These are phyloP conservation scores for Ulvella scutata DNA, from an alignment of 139 green algal species.

Conservation along the genomic window DNA sequence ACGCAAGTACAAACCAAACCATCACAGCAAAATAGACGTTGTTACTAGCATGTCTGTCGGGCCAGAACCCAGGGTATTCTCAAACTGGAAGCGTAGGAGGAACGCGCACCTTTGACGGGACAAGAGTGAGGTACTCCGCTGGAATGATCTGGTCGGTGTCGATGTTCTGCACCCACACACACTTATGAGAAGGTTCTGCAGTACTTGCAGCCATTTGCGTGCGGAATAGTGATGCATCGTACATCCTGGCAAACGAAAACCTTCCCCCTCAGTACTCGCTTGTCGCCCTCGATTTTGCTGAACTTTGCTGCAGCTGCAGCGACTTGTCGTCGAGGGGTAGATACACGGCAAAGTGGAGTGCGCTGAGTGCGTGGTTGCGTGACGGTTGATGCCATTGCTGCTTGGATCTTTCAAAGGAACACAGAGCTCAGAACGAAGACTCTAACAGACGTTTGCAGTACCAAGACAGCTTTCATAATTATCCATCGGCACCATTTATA, in stretches of 20 bases:
- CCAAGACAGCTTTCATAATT: too few species aligned
- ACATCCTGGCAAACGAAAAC: neutral
- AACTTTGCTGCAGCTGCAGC: neutral
- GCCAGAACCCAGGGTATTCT: too few species aligned
- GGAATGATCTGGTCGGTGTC: slow-evolving; percentile 96
- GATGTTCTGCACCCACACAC: slow-evolving; percentile 65
- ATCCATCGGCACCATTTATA: too few species aligned
- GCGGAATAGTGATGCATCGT: too few species aligned
- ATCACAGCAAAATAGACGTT: too few species aligned
- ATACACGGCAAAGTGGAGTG: neutral
- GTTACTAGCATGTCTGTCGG: too few species aligned
- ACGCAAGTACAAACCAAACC: neutral
- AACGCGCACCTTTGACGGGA: slow-evolving; percentile 67
- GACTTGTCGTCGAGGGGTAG: neutral
- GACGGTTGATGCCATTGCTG: too few species aligned
- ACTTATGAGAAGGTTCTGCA: too few species aligned
- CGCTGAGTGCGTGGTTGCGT: neutral
- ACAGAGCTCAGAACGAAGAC: too few species aligned
- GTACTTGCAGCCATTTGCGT: too few species aligned
- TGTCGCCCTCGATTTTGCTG: neutral
- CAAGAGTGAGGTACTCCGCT: slow-evolving; percentile 86
- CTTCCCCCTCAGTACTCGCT: neutral
- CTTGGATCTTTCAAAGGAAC: too few species aligned
- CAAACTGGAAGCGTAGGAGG: neutral
- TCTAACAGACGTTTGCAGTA: too few species aligned